Evolutionary conservation across 108 stramenopile species (phyloP).

Genomic region (Fistulifera solaris): DNA sequence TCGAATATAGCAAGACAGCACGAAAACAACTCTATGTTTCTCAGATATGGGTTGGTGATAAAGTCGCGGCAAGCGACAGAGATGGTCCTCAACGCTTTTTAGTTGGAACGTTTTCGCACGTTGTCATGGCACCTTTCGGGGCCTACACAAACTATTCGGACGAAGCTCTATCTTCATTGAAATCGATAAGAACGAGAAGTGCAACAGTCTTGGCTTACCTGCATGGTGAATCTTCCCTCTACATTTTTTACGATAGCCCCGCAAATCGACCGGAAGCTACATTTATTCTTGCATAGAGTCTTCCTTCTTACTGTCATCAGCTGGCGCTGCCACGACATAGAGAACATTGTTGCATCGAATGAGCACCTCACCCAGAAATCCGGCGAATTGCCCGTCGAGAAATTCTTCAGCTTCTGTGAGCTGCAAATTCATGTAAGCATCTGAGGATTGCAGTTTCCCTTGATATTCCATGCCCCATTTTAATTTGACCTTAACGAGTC

Average conservation of each 20-base stretch:
- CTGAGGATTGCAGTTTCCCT: conserved; percentile 84
- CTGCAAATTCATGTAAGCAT: conserved; percentile 98
- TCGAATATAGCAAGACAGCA: too few relatives aligned
- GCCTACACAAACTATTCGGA: conserved; percentile 2
- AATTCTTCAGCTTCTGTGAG: conserved; percentile 89
- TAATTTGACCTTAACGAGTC: conserved; percentile 88
- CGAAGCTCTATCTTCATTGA: conserved; percentile 20
- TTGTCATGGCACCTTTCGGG: too few relatives aligned
- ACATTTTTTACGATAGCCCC: not conserved
- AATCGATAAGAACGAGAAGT: conserved; percentile 13
- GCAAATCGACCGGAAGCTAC: conserved; percentile 6
- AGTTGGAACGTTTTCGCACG: conserved; percentile 32
- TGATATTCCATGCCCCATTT: conserved; percentile 99
- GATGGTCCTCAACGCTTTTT: conserved; percentile 58
- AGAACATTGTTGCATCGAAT: conserved; percentile 98
- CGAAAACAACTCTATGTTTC: conserved; percentile 6
- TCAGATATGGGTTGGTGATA: conserved; percentile 68
- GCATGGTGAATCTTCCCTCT: conserved; percentile 4
- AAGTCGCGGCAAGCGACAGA: conserved; percentile 10
- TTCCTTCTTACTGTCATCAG: conserved; percentile 27
- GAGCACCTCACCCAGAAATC: conserved; percentile 92
- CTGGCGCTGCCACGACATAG: conserved; percentile 78
- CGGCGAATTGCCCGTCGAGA: conserved; percentile 91
- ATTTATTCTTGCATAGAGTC: conserved; percentile 10
- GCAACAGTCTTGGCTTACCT: conserved; percentile 3